Percentiles rank a stretch among this genome's conserved stretches.
These are phyloP conservation scores for Saccharum spontaneum DNA, from an alignment of 176 grass and related monocot species.

Conservation along the genomic window DNA sequence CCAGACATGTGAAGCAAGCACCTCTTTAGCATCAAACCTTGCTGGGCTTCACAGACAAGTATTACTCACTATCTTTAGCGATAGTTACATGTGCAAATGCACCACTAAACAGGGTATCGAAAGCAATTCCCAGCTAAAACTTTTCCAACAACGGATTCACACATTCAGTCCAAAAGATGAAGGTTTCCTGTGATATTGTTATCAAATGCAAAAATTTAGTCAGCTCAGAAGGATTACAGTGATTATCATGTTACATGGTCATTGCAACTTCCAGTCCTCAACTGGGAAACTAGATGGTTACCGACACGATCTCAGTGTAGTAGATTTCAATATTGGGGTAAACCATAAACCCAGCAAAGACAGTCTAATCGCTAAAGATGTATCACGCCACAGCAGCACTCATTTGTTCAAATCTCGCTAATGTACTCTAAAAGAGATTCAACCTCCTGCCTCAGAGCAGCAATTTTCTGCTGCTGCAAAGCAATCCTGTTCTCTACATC, in stretches of 20 bases:
- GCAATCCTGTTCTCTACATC: conserved; percentile 84
- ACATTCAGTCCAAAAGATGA: not conserved
- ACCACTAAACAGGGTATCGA: not conserved
- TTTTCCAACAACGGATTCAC: not conserved
- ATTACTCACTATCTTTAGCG: not conserved
- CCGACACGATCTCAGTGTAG: conserved; percentile 12
- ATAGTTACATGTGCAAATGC: not conserved
- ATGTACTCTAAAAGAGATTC: conserved; percentile 80
- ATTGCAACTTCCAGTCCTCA: not conserved
- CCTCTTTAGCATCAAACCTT: not conserved
- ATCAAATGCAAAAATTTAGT: conserved; percentile 30
- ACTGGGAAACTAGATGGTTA: conserved; percentile 4
- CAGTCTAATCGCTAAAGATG: conserved; percentile 25
- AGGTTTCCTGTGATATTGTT: not conserved
- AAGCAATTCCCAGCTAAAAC: not conserved
- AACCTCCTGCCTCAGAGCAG: conserved; percentile 66
- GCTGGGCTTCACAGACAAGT: not conserved
- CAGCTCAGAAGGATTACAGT: conserved; percentile 13
- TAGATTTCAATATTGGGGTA: not conserved
- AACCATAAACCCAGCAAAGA: not conserved
- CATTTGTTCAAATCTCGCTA: conserved; percentile 61
- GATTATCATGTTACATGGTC: conserved; percentile 23
- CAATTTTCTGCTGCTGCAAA: conserved; percentile 79
- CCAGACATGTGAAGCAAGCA: not conserved
- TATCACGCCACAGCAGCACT: not conserved